phyloP scores from a whole-genome alignment of 148 eudicot species.

The Polygonum maritimum region DNA sequence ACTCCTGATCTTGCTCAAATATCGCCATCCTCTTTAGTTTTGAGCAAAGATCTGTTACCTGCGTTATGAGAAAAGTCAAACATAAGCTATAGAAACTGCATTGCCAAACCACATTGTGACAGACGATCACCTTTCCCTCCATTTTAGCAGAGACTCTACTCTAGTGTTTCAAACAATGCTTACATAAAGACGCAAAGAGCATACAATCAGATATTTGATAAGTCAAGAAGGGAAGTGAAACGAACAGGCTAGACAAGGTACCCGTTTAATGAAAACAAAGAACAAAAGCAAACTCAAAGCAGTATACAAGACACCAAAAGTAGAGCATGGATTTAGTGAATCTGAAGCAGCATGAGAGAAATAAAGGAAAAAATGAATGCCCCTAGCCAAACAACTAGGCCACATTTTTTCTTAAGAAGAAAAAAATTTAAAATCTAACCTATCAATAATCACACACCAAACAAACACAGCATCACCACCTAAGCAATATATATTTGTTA shows the following conservation, averaged over 20 bases:
- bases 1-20: slow-evolving; percentile 64
- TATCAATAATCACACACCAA: background rate
- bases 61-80: background rate
- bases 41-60: slow-evolving; percentile 11
- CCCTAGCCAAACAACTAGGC: background rate
- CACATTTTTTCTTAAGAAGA: too few species aligned
- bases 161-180: background rate
- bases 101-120: background rate
- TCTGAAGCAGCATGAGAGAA: background rate
- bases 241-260: background rate
- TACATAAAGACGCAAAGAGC: background rate
- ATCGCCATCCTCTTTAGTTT: slow-evolving; percentile 22
- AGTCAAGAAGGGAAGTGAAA: background rate
- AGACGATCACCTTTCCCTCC: background rate
- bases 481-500: background rate
- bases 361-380: background rate
- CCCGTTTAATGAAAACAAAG: background rate
- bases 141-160: background rate
- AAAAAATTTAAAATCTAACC: too few species aligned
- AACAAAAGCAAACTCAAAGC: background rate
- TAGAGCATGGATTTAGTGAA: background rate
- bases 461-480: background rate
- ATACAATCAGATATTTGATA: background rate
- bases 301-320: background rate
- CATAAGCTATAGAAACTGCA: background rate